Base-by-base conservation (phyloP, 1,284 basidiomycete genomes). In the Apiotrichum domesticum region DNA sequence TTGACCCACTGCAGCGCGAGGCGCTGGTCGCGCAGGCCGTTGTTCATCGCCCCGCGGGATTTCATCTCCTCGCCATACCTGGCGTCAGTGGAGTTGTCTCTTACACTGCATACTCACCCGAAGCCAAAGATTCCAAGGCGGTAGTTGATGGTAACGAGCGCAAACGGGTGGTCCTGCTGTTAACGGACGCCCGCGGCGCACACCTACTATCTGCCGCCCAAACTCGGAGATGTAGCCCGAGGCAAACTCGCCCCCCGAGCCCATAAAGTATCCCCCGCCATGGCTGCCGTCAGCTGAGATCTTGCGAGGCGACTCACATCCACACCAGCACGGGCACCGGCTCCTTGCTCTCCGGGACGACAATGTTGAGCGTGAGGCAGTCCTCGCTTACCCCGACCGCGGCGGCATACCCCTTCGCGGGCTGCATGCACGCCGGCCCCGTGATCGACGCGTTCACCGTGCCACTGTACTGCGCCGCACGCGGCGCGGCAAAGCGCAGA, bases 1-100 rank as follows among this genome's bases (percentile, higher is more conserved):
- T 79, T 74, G 1, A 82, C 75, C 80, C 80, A 82, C 55, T 79
- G 65, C 4, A 83, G 68, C 0, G 75, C 78, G 29, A 77, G 66
- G 6, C 75, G 66, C 58, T 80, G 77, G 60, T 82, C 80, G 50
- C 65, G 63, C 32, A 77, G 54, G 15, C 77, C 77, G 13, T 77
- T 66, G 54, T 78, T 78, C 35, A 66, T 66, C 0, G 71, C 74
- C 7, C 61, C 60, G 50, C 71, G 67, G 13, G 66, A 66, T 2
- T 63, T 68, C 10, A 70, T 66, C n/a, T 72, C 71, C 1, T 57
- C 59, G n/a, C 74, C 73, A 45, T 66, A 65, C 13, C 37, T 39
- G 37, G 8, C 37, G 13, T 39, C 13, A 39, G 37, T 13, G 37
- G 13, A 21, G 21, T 21, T 21, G 37, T 13, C 7, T 39, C 37